phyloP scores from a whole-genome alignment of 2,329 filamentous ascomycete species.

The Fusarium sp. region DNA sequence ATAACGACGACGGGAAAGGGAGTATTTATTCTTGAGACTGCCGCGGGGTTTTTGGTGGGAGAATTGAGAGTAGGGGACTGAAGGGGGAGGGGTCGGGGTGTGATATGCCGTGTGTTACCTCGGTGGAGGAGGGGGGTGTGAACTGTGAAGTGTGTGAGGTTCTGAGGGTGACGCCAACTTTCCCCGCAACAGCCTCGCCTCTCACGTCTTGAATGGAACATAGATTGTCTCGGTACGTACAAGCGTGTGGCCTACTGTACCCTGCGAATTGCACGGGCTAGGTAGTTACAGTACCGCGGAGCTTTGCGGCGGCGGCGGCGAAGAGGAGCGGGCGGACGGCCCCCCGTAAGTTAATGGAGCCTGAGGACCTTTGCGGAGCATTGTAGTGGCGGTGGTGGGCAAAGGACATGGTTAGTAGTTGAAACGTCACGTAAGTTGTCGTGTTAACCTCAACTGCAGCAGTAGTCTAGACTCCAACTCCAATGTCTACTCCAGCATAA shows the following conservation, averaged over 20 bases:
- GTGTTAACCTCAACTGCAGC: slow-evolving; percentile 8
- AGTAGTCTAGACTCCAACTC: not conserved
- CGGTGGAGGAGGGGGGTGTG: slow-evolving; percentile 32
- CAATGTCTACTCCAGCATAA: not conserved
- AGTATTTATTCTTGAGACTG: slow-evolving; percentile 47
- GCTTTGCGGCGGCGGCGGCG: not conserved
- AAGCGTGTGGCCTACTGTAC: not conserved
- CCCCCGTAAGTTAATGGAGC: slow-evolving; percentile 22
- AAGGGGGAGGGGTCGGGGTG: slow-evolving; percentile 24
- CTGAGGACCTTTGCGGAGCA: slow-evolving; percentile 36
- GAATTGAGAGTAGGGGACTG: slow-evolving; percentile 31
- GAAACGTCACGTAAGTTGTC: slow-evolving; percentile 39
- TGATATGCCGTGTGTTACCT: slow-evolving; percentile 16
- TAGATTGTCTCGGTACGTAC: slow-evolving; percentile 16
- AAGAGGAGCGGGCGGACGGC: slow-evolving; percentile 15
- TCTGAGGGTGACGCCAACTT: slow-evolving; percentile 40
- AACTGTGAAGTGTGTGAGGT: slow-evolving; percentile 17
- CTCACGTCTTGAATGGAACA: slow-evolving; percentile 27
- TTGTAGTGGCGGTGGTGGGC: slow-evolving; percentile 34
- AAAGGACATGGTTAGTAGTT: slow-evolving; percentile 33
- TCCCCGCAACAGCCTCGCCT: slow-evolving; percentile 48
- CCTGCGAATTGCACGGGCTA: slow-evolving; percentile 17
- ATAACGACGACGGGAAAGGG: slow-evolving; percentile 36
- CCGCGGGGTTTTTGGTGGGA: slow-evolving; percentile 44
- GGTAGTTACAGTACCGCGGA: no score